phyloP scores from a whole-genome alignment of 1,139 yeast genomes.

The Zygosaccharomyces pseudobailii region DNA sequence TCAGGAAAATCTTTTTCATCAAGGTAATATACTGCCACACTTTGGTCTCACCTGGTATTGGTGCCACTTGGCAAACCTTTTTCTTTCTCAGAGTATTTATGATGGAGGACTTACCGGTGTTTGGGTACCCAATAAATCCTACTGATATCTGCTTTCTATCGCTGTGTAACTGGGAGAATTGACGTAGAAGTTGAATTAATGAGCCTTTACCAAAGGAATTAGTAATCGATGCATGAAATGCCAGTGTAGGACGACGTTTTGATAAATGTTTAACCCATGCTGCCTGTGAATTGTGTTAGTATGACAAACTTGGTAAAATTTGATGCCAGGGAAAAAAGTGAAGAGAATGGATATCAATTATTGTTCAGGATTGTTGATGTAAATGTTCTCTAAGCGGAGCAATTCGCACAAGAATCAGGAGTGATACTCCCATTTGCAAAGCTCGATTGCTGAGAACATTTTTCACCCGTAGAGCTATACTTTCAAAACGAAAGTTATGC shows the following conservation, averaged over 20 bases:
- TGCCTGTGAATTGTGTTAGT: constrained; percentile 52
- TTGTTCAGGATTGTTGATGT: constrained; percentile 36
- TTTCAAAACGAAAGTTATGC: constrained; percentile 26
- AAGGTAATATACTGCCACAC: constrained; percentile 98
- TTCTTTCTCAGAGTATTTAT: constrained; percentile 89
- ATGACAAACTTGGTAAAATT: neutral
- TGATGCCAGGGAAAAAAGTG: neutral
- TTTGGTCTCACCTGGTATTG: constrained; percentile 98
- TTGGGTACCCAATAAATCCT: constrained; percentile 96
- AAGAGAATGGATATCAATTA: neutral
- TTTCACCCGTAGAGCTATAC: constrained; percentile 24
- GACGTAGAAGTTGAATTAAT: constrained; percentile 85
- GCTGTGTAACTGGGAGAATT: constrained; percentile 82
- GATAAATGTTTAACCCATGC: constrained; percentile 97
- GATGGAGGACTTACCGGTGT: constrained; percentile 93
- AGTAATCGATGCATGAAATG: constrained; percentile 96
- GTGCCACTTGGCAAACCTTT: constrained; percentile 96
- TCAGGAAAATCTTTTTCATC: constrained; percentile 90
- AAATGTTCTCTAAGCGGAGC: constrained; percentile 73
- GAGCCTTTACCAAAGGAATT: constrained; percentile 98
- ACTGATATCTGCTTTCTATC: constrained; percentile 96
- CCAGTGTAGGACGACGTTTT: constrained; percentile 87
- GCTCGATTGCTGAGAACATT: constrained; percentile 62
- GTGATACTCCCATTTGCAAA: constrained; percentile 30
- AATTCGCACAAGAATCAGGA: constrained; percentile 25